Evolutionary conservation across 2,329 filamentous ascomycete species (phyloP), one percentile per base, ranked within the genome.

Genomic region (Graphiopsis chlorocephala): DNA sequence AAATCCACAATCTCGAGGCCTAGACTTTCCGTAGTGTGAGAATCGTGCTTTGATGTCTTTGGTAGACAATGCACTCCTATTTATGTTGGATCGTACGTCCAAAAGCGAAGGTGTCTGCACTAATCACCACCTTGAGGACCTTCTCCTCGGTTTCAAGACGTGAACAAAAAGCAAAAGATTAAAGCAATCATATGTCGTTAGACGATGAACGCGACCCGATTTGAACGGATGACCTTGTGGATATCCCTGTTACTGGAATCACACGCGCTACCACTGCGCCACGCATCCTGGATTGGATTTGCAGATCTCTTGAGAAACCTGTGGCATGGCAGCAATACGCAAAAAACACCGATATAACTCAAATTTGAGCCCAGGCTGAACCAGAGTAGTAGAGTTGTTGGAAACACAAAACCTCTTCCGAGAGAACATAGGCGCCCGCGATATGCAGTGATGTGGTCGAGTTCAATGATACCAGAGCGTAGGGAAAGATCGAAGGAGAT

Each of bases 181-280:
- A 26, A 11, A 38, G 31, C 29, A 31, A 33, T 31, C 53, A 56
- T 56, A 12, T 20, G 14, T 56, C 53, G 53, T 56, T 35, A 56
- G 53, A 56, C 53, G 11, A 56, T 56, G 53, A 56, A 56, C 53
- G 29, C 31, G 53, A 56, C 53, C 53, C 53, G 53, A 56, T 56
- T 56, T 56, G 53, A 56, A 56, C 53, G 53, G 53, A 56, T 56
- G 53, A 56, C 53, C 53, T 56, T 56, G 60, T 62, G 60, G 60
- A 62, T 62, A 26, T 45, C 35, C 60, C 33, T 10, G 11, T 17
- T 20, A 62, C 60, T 62, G 60, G 60, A 64, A 64, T 57, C 61
- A 58, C 52, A 64, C 61, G 61, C 61, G 61, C 61, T 64, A 64
- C 61, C 61, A 58, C 61, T 64, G 61, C 61, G 61, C 61, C 61